A percentile compares a stretch with the other conserved stretches of the same genome.
Conservation (phyloP, 2,329 filamentous ascomycete genomes). For the Coniochaeta pulveracea region DNA sequence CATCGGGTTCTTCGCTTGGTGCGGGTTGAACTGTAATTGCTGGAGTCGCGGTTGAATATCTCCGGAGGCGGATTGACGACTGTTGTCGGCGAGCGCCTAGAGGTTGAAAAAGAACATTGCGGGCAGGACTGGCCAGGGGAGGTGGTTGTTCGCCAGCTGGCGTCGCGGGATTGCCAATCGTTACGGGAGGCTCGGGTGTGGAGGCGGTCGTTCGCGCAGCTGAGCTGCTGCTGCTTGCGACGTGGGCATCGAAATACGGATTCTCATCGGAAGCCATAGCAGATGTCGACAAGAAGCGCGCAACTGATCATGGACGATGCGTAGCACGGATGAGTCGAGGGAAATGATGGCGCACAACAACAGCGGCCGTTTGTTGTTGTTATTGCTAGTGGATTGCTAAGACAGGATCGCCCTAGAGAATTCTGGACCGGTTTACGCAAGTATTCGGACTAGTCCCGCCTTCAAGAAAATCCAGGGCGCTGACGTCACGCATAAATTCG, state of each 20-base stretch:
- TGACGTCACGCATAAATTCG: too few relatives aligned
- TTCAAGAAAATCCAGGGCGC: too few relatives aligned
- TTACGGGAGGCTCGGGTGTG: not conserved
- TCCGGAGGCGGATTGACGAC: conserved; percentile 5
- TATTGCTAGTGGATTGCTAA: not conserved
- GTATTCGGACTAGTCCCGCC: too few relatives aligned
- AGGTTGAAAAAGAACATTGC: not conserved
- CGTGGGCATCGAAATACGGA: conserved; percentile 1
- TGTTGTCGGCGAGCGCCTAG: not conserved
- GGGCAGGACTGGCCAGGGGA: conserved; percentile 1
- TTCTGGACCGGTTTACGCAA: too few relatives aligned
- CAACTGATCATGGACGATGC: not conserved
- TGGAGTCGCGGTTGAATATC: not conserved
- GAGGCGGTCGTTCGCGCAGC: not conserved
- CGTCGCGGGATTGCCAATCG: not conserved
- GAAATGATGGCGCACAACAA: too few relatives aligned
- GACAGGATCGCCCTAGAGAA: too few relatives aligned
- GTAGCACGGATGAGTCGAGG: not conserved
- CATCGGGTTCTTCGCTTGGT: not conserved
- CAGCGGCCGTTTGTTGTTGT: not conserved
- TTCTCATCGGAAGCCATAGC: not conserved
- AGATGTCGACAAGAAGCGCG: not conserved
- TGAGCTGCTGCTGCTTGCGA: not conserved
- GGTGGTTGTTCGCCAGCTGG: not conserved
- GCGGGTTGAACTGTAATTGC: not conserved